Conservation (phyloP, 768 basidiomycete species). For the Sporobolomyces pararoseus region DNA sequence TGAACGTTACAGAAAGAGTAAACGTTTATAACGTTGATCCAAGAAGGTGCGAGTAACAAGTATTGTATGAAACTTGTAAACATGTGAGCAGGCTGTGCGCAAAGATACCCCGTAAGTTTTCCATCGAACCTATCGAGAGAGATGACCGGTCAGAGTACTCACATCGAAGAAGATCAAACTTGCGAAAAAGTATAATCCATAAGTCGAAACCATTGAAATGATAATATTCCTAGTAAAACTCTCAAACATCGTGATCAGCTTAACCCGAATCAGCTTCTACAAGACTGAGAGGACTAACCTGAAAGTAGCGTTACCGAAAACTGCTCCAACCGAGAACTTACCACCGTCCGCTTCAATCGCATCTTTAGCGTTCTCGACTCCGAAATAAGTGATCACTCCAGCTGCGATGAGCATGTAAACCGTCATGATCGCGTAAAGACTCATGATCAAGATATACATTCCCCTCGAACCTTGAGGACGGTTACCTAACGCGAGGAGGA, state of each 20-base stretch:
- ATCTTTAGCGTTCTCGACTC: conserved; percentile 61
- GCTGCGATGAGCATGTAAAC: conserved; percentile 93
- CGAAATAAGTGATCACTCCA: conserved; percentile 77
- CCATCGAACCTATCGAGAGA: background rate
- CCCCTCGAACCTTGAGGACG: conserved; percentile 71
- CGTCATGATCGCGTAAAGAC: conserved; percentile 85
- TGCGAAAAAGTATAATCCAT: conserved; percentile 79
- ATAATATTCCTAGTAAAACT: conserved; percentile 71
- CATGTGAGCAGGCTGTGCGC: conserved; percentile 85
- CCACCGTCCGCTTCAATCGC: conserved; percentile 53
- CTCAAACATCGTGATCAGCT: background rate
- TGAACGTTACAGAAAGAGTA: conserved; percentile 44
- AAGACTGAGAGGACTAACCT: background rate
- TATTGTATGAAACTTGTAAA: conserved; percentile 94
- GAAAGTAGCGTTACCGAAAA: conserved; percentile 68
- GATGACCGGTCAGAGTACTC: background rate
- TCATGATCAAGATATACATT: conserved; percentile 76
- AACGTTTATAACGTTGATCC: conserved; percentile 70
- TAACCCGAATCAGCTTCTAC: background rate
- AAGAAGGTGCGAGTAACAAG: conserved; percentile 83
- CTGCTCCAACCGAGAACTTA: conserved; percentile 55
- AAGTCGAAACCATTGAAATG: conserved; percentile 76
- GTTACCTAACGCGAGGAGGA: conserved; percentile 66
- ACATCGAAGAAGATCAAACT: conserved; percentile 75
- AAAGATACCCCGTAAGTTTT: background rate